Evolutionary conservation across 2,329 filamentous ascomycete genomes (phyloP), one percentile per base, ranked within the genome.

Genomic region (Periconia sp.): DNA sequence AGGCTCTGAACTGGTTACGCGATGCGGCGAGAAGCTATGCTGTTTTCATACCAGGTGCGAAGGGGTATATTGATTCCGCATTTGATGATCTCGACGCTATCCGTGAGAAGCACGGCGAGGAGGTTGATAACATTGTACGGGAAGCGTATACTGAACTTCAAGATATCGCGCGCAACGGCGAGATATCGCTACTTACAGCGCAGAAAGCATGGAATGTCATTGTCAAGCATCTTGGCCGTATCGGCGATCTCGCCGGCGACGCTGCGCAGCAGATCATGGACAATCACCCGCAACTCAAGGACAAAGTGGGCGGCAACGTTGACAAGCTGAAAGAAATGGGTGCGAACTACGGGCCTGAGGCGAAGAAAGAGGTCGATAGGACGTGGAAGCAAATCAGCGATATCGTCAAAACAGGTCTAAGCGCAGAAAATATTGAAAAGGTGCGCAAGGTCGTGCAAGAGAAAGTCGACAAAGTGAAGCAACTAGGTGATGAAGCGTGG

Each of bases 291-390:
- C 69, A 86, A 55, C 59, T 89, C 15, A 89, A 88, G 75, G 80
- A 89, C 61, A 85, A 87, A 71, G 70, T 90, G 7, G 87, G 87
- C 11, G 83, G 81, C 9, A 84, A 81, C 54, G 70, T 88, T 31
- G 81, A 88, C 36, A 80, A 87, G 64, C 73, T 91, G 36, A 87
- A 88, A 77, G 68, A 83, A 53, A 78, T 89, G 68, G 83, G 83
- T 18, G 80, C 89, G 11, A 75, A 83, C 46, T 86, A 87, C 57
- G 88, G 88, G 0, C 87, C 87, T 0, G 85, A 90, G 61, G 87
- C 85, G 0, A 88, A 89, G 79, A 85, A 89, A 76, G 79, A 88
- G 66, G 80, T 87, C 4, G 84, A 90, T 41, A 77, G 86, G 68
- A 88, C 86, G 1, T 89, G 85, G 81, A 65, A 78, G 19, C 79